phyloP scores from a whole-genome alignment of 1,284 basidiomycete species.

The Cutaneotrichosporon cyanovorans region DNA sequence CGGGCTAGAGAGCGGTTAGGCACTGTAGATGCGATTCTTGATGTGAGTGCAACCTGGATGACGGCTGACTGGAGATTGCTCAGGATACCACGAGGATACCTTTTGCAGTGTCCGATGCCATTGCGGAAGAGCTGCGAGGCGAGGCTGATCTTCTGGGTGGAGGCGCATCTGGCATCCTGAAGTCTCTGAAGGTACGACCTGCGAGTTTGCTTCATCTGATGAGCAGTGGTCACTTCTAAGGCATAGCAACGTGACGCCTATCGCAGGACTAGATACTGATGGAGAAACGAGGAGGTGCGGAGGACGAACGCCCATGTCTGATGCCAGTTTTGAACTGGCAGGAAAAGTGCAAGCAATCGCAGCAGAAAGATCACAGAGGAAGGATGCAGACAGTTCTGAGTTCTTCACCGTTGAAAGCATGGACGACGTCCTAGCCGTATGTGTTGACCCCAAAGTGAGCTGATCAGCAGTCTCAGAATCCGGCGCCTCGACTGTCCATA shows the following conservation, averaged over 20 bases:
- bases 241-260: constrained; percentile 13
- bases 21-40: constrained; percentile 24
- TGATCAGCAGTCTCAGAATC: constrained; percentile 11
- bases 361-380: background rate
- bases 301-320: too few relatives aligned
- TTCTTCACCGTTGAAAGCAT: constrained; percentile 17
- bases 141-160: constrained; percentile 28
- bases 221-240: constrained; percentile 28
- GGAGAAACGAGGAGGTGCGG: too few relatives aligned
- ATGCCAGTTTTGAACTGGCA: too few relatives aligned
- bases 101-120: constrained; percentile 18
- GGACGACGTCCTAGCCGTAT: constrained; percentile 17
- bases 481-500: constrained; percentile 15
- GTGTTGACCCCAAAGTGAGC: background rate
- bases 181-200: constrained; percentile 27
- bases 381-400: constrained; percentile 12
- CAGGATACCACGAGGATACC: constrained; percentile 6
- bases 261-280: too few relatives aligned
- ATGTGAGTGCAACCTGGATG: constrained; percentile 14
- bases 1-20: constrained; percentile 11
- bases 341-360: too few relatives aligned
- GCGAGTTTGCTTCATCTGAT: too few relatives aligned
- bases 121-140: constrained; percentile 22
- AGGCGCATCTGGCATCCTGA: constrained; percentile 22
- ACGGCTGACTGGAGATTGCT: constrained; percentile 7